phyloP scores from a whole-genome alignment of 305 asterid species.

The Rubia balearica region DNA sequence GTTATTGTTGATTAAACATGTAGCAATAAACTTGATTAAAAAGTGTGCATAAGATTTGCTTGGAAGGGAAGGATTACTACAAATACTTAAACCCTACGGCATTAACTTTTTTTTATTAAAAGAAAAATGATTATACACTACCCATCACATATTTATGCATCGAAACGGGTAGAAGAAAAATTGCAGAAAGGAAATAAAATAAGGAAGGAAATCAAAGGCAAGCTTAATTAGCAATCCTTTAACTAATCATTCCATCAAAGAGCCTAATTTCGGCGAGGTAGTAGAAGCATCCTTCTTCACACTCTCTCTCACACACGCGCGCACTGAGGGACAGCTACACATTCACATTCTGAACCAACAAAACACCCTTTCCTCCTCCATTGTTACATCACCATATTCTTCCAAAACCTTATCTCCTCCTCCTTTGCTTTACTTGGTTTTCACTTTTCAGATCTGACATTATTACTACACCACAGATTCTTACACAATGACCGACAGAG shows the following conservation, averaged over 20 bases:
- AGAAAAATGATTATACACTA: too few species aligned
- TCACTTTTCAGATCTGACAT: constrained; percentile 18
- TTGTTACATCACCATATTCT: not conserved
- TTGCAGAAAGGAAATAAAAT: too few species aligned
- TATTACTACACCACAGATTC: not conserved
- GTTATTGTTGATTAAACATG: too few species aligned
- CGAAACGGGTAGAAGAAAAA: too few species aligned
- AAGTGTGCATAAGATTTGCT: too few species aligned
- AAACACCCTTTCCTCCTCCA: not conserved
- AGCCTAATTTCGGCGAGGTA: not conserved
- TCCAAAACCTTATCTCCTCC: not conserved
- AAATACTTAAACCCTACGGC: too few species aligned
- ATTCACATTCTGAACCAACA: not conserved
- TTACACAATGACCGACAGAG: constrained; percentile 68
- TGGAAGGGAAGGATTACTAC: too few species aligned
- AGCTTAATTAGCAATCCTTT: not conserved
- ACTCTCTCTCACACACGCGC: not conserved
- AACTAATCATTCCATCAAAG: not conserved
- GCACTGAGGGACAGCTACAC: not conserved
- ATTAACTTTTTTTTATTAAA: too few species aligned
- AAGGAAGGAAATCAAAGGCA: not conserved
- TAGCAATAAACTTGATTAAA: too few species aligned
- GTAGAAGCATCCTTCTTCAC: not conserved
- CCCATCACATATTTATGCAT: too few species aligned
- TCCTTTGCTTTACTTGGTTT: not conserved